phyloP scores from a whole-genome alignment of 2,329 filamentous ascomycete genomes.

The Ophiosphaerella korrae region DNA sequence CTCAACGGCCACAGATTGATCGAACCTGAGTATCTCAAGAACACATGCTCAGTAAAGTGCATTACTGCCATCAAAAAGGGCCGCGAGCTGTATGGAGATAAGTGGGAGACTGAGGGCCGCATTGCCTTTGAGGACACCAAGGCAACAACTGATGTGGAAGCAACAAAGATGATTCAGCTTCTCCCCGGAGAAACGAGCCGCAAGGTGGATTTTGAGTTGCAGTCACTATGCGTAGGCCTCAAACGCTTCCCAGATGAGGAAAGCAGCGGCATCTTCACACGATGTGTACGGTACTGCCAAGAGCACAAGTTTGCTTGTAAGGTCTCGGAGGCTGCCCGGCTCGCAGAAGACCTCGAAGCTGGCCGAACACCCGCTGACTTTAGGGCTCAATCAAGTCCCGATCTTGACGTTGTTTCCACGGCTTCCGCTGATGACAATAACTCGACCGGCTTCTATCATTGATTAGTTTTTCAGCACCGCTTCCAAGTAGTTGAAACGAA shows the following conservation, averaged over 20 bases:
- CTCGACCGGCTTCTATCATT: too few species aligned
- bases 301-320: constrained; percentile 18
- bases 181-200: constrained; percentile 1
- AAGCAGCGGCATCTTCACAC: constrained; percentile 33
- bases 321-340: constrained; percentile 15
- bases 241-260: constrained; percentile 21
- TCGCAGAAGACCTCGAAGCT: constrained; percentile 16
- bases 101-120: constrained; percentile 17
- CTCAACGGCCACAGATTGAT: constrained; percentile 33
- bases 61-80: constrained; percentile 29
- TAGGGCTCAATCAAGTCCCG: too few species aligned
- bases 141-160: constrained; percentile 12
- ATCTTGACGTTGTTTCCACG: too few species aligned
- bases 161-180: constrained; percentile 28
- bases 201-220: constrained; percentile 20
- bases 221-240: constrained; percentile 17
- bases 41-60: constrained; percentile 39
- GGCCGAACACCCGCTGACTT: background rate
- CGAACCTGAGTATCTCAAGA: constrained; percentile 32
- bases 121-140: constrained; percentile 6
- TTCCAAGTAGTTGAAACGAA: too few species aligned
- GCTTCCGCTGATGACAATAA: too few species aligned
- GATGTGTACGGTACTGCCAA: constrained; percentile 30
- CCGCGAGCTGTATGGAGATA: constrained; percentile 10
- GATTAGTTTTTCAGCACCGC: too few species aligned